Conservation (phyloP, 495 filamentous ascomycete genomes). For the Aspergillus hancockii region DNA sequence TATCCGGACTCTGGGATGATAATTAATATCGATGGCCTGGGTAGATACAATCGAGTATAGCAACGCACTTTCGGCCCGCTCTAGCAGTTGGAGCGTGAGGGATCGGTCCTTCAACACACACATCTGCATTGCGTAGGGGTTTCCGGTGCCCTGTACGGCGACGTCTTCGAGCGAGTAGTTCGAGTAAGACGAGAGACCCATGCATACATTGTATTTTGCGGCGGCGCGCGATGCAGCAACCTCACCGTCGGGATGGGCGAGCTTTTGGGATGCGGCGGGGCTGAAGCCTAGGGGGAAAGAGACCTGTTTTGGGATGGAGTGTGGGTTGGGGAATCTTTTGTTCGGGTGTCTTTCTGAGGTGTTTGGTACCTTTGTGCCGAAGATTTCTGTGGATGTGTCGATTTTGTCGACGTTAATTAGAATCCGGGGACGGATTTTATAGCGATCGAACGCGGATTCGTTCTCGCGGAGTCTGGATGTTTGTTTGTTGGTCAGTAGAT, state of each 20-base stretch:
- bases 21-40: constrained; percentile 16
- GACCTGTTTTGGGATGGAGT: constrained; percentile 45
- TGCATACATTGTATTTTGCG: constrained; percentile 66
- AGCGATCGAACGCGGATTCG: constrained; percentile 51
- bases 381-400: constrained; percentile 49
- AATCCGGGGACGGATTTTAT: constrained; percentile 56
- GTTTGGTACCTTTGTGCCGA: constrained; percentile 34
- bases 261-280: constrained; percentile 82
- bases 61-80: constrained; percentile 70
- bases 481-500: neutral
- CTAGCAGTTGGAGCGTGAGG: constrained; percentile 80
- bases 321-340: neutral
- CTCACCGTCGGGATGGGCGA: constrained; percentile 84
- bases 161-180: constrained; percentile 56
- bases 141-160: constrained; percentile 36
- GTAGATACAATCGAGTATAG: constrained; percentile 26
- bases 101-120: constrained; percentile 90
- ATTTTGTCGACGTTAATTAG: constrained; percentile 52
- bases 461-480: constrained; percentile 47
- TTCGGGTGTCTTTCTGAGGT: neutral
- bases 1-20: constrained; percentile 64
- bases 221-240: constrained; percentile 78
- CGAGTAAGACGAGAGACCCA: constrained; percentile 58
- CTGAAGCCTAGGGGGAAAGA: constrained; percentile 84
- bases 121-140: constrained; percentile 66